Evolutionary conservation across 75 land plant species (phyloP).

Genomic region (Selaginella tamariscina): DNA sequence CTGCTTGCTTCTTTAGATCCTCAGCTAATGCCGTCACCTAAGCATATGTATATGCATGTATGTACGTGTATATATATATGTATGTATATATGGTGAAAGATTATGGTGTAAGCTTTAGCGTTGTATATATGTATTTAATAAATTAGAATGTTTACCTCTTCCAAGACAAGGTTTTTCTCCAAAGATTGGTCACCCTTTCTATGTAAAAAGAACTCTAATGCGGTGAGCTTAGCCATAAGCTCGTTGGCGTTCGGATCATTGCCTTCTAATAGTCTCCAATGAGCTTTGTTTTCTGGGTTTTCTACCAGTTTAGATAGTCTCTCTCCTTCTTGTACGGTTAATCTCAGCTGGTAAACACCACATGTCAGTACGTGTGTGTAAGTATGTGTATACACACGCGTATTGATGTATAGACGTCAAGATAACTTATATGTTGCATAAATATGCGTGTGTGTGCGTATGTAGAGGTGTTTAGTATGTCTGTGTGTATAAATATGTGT

Average conservation of each 20-base stretch:
- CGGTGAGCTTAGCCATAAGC: constrained; percentile 21
- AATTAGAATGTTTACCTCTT: too few relatives aligned
- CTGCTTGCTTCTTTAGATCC: constrained; percentile 18
- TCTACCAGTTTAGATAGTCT: constrained; percentile 25
- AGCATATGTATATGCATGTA: background rate
- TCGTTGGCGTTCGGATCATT: constrained; percentile 17
- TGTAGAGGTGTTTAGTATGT: background rate
- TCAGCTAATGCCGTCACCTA: constrained; percentile 23
- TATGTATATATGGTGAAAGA: too few relatives aligned
- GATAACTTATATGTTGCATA: background rate
- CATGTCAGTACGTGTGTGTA: too few relatives aligned
- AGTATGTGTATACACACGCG: too few relatives aligned
- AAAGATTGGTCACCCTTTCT: constrained; percentile 24
- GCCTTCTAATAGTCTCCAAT: constrained; percentile 25
- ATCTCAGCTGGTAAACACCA: constrained; percentile 20
- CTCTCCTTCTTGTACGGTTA: constrained; percentile 13
- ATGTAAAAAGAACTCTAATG: constrained; percentile 17
- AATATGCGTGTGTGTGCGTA: background rate
- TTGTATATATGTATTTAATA: too few relatives aligned
- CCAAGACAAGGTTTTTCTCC: constrained; percentile 28
- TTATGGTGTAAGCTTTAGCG: too few relatives aligned
- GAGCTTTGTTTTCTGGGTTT: constrained; percentile 18
- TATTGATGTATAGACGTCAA: background rate
- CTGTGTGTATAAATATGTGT: background rate
- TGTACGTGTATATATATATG: too few relatives aligned